phyloP scores from a whole-genome alignment of 179 eudicot species.

The Vitellaria paradoxa region DNA sequence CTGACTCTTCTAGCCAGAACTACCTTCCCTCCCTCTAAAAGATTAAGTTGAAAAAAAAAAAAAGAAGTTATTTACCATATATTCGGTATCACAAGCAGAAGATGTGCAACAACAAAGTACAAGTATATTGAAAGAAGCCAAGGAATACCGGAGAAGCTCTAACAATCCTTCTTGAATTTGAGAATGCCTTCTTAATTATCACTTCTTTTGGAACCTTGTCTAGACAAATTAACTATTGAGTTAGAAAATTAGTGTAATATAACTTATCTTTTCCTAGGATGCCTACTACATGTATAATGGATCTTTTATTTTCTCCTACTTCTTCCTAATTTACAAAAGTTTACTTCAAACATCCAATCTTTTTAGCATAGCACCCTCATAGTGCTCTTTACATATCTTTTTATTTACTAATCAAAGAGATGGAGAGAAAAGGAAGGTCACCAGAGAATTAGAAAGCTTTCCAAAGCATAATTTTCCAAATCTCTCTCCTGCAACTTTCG shows the following conservation, averaged over 20 bases:
- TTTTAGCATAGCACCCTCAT: background rate
- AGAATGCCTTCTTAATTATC: background rate
- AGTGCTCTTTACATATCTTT: background rate
- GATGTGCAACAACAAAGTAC: background rate
- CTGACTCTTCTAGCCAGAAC: background rate
- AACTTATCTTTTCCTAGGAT: background rate
- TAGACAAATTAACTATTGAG: background rate
- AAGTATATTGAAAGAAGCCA: background rate
- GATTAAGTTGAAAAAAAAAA: background rate
- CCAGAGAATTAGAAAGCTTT: background rate
- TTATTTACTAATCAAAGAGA: background rate
- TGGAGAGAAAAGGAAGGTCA: background rate
- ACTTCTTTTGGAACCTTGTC: background rate
- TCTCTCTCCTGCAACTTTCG: background rate
- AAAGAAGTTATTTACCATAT: background rate
- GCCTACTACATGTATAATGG: background rate
- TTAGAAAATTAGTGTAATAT: background rate
- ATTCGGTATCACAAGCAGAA: background rate
- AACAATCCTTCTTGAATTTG: background rate
- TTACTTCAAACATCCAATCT: background rate
- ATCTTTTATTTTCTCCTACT: background rate
- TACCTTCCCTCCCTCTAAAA: background rate
- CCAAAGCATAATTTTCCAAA: background rate
- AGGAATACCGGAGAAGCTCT: background rate
- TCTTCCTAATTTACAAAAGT: background rate